Evolutionary conservation across 2,329 filamentous ascomycete species (phyloP).

Genomic region (Mycosphaerella arachidis): DNA sequence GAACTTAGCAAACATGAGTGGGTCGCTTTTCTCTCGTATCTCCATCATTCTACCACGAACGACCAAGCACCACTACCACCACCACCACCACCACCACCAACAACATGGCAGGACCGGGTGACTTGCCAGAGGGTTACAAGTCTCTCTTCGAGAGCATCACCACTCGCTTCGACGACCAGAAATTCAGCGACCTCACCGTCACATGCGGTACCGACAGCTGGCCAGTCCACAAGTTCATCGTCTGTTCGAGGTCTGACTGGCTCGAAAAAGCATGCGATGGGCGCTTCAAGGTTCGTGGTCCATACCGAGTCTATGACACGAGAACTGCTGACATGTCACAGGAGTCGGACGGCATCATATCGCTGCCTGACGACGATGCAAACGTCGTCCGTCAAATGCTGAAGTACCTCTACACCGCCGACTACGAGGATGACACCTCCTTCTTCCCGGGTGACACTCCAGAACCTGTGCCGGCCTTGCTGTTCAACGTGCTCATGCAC

Average conservation of each 20-base stretch:
- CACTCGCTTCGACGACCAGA: background rate
- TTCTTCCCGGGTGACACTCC: background rate
- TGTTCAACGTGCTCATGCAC: constrained; percentile 1
- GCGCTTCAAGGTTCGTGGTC: constrained; percentile 18
- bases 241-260: constrained; percentile 24
- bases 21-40: no score
- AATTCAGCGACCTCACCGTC: constrained; percentile 24
- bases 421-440: constrained; percentile 1
- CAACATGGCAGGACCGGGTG: background rate
- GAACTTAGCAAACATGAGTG: no score
- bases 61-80: no score
- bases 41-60: no score
- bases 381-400: constrained; percentile 7
- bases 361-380: constrained; percentile 6
- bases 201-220: constrained; percentile 16
- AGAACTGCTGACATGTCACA: no score
- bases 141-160: background rate
- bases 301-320: no score
- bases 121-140: background rate
- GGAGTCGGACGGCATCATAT: background rate
- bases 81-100: background rate
- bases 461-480: background rate
- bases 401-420: constrained; percentile 4
- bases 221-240: constrained; percentile 22
- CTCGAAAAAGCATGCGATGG: constrained; percentile 19